A percentile compares a stretch with the other conserved stretches of the same genome.
phyloP scores from a whole-genome alignment of 2,329 filamentous ascomycete species.

The Dryadomyces quercivorus region DNA sequence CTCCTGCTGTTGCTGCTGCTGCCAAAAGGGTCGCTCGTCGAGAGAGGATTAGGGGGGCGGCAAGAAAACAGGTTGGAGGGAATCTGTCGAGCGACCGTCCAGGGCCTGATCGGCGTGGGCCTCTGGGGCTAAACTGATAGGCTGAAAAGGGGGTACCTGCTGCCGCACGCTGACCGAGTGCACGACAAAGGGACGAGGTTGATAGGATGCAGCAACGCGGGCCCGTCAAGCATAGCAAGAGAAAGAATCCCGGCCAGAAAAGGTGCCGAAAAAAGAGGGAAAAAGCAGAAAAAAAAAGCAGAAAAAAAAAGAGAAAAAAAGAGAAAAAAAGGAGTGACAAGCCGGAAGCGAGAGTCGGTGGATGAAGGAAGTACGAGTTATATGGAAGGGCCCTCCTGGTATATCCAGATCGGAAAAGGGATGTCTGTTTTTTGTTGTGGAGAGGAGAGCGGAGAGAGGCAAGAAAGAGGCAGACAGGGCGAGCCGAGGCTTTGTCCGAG shows the following conservation, averaged over 20 bases:
- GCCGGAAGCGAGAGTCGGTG: neutral
- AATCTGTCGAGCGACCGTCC: neutral
- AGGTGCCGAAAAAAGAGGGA: neutral
- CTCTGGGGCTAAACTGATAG: neutral
- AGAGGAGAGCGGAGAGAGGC: neutral
- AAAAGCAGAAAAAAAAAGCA: neutral
- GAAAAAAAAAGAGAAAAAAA: neutral
- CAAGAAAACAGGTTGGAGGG: neutral
- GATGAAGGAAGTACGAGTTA: neutral
- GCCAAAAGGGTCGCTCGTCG: neutral
- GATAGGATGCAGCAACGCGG: neutral
- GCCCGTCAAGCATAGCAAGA: neutral
- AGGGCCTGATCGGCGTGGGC: neutral
- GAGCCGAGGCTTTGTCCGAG: neutral
- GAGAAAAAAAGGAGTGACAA: neutral
- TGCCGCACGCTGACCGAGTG: neutral
- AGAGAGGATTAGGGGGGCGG: neutral
- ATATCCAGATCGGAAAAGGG: neutral
- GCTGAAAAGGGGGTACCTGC: neutral
- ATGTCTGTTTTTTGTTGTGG: neutral
- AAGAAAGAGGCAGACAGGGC: neutral
- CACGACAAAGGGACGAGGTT: neutral
- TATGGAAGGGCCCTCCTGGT: neutral
- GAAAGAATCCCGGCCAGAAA: too few species aligned
- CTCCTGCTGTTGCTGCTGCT: too few species aligned